A percentile compares a stretch with the other conserved stretches of the same genome.
Conservation (phyloP, 805 yeast genomes). For the Monosporozyma solicola region DNA sequence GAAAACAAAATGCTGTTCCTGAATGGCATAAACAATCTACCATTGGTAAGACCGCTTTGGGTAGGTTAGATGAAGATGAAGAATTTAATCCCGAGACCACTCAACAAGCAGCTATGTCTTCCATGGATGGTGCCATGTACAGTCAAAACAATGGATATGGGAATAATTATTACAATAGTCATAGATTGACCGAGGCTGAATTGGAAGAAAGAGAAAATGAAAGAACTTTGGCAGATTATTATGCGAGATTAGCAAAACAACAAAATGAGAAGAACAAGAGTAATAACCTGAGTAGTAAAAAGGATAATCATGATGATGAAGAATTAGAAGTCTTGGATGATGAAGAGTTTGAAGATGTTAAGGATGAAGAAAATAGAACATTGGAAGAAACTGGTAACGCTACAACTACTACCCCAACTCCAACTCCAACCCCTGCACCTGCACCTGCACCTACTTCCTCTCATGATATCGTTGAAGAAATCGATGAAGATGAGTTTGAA, state of each 20-base stretch:
- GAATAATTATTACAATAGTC: constrained; percentile 9
- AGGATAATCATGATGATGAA: constrained; percentile 37
- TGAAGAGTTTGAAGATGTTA: constrained; percentile 13
- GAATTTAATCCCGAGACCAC: constrained; percentile 27
- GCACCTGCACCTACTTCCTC: not conserved
- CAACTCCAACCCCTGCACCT: not conserved
- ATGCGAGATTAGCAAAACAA: constrained; percentile 64
- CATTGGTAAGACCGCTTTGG: constrained; percentile 59
- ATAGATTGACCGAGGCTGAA: constrained; percentile 28
- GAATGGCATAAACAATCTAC: constrained; percentile 93
- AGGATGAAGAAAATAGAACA: not conserved
- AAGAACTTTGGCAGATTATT: constrained; percentile 65
- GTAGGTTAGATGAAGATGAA: constrained; percentile 46
- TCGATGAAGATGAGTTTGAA: constrained; percentile 17
- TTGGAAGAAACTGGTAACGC: not conserved
- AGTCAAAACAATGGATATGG: constrained; percentile 8
- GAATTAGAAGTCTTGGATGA: constrained; percentile 43
- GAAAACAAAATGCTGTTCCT: constrained; percentile 91
- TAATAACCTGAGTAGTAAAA: constrained; percentile 38
- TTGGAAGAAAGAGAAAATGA: constrained; percentile 58
- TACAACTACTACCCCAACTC: not conserved
- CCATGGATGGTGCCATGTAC: constrained; percentile 8
- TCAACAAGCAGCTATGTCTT: constrained; percentile 15
- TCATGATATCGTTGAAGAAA: constrained; percentile 8
- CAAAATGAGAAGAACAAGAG: constrained; percentile 49